Base-by-base conservation (phyloP, 495 filamentous ascomycete species). In the Neurospora intermedia region DNA sequence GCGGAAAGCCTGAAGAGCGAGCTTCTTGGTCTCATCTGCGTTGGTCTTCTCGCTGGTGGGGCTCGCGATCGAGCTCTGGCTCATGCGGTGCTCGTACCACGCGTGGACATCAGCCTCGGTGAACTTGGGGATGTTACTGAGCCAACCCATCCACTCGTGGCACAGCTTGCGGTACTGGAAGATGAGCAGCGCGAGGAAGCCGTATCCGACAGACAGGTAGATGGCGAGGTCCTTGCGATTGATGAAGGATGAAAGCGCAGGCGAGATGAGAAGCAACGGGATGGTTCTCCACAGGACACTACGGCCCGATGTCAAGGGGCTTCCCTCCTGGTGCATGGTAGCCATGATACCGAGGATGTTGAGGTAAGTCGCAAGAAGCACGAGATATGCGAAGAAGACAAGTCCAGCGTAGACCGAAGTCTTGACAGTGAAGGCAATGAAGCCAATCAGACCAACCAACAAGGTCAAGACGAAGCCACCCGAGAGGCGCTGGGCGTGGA, bases 141-240 rank as follows among this genome's bases (percentile, higher is more conserved):
- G 84, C 86, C 86, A 88, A 10, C 79, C 83, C 11, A 85, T 83
- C 86, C 86, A 88, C 71, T 87, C 83, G n/a, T 83, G 83, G 38
- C 82, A 81, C 15, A 84, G 79, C 3, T 76, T 78, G 46, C 86
- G 82, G 43, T 87, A 81, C n/a, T 81, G 82, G 39, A 87, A 71
- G 4, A 88, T 74, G 1, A 87, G 76, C 15, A 82, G 73, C 4
- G 80, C 78, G 11, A 86, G 80, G 74, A 87, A 87, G 11, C 80
- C 66, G 71, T 85, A 87, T 11, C 84, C 80, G 15, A 85, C 80
- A 1, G 81, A 78, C 6, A 88, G 80, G 72, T 88, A 88, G 70
- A 88, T 81, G 8, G 76, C 77, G 0, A 82, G 78, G 72, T 88
- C 86, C 72, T 87, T 75, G 3, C 84, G 84, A 3, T 75, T 72